Conservation (phyloP, 1,284 basidiomycete genomes). For the Rhodotorula sp. region DNA sequence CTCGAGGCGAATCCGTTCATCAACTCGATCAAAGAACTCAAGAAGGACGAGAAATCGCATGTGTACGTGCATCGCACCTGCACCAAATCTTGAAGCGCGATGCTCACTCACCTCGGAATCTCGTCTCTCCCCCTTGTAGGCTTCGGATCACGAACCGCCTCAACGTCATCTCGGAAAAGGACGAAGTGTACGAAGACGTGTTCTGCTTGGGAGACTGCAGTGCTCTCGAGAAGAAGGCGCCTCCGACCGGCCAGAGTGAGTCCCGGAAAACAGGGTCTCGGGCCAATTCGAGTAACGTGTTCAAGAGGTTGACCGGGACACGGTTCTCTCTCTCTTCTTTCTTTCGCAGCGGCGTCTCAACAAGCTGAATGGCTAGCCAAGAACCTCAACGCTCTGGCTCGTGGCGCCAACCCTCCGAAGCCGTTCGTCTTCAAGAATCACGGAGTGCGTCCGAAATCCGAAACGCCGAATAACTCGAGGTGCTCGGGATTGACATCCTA, state of each 20-base stretch:
- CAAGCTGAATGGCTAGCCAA: conserved; percentile 45
- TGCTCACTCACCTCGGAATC: background rate
- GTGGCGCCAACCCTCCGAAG: background rate
- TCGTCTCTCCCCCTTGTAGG: background rate
- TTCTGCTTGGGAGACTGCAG: conserved; percentile 68
- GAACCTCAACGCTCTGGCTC: conserved; percentile 40
- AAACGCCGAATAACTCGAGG: background rate
- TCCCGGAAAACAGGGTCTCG: background rate
- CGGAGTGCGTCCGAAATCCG: conserved; percentile 55
- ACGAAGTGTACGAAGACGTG: conserved; percentile 34
- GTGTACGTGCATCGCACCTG: conserved; percentile 32
- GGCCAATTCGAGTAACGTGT: too few relatives aligned
- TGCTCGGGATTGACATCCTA: background rate
- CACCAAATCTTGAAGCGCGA: background rate
- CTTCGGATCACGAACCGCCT: conserved; percentile 64
- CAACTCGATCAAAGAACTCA: conserved; percentile 59
- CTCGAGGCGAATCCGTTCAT: conserved; percentile 76
- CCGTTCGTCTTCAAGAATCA: conserved; percentile 53
- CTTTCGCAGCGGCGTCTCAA: conserved; percentile 44
- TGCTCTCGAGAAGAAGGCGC: conserved; percentile 53
- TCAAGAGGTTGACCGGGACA: too few relatives aligned
- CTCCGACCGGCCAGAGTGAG: conserved; percentile 48
- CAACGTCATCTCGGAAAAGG: conserved; percentile 51
- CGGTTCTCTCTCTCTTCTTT: background rate
- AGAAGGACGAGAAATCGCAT: conserved; percentile 63